phyloP scores from a whole-genome alignment of 306 rosid genomes.

The Sesbania bispinosa region DNA sequence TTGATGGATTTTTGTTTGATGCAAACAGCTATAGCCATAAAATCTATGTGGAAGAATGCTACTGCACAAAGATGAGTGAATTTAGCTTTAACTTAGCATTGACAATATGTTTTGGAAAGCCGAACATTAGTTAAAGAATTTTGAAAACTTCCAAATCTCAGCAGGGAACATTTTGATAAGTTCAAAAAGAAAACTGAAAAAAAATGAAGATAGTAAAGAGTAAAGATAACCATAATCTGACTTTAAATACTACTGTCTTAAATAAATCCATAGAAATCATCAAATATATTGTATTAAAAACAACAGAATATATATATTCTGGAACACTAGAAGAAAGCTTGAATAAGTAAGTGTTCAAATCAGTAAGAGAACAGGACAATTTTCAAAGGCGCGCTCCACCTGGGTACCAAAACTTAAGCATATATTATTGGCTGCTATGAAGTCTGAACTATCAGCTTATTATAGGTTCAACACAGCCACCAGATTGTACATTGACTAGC shows the following conservation, averaged over 20 bases:
- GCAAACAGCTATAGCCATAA: neutral
- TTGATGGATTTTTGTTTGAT: neutral
- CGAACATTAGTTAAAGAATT: neutral
- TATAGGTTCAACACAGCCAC: constrained; percentile 11
- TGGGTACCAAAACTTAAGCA: neutral
- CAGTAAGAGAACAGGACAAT: neutral
- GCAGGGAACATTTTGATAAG: neutral
- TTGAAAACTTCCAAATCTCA: neutral
- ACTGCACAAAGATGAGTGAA: neutral
- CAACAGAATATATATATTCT: neutral
- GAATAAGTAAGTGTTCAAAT: neutral
- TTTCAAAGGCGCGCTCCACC: neutral
- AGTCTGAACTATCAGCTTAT: neutral
- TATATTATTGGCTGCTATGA: neutral
- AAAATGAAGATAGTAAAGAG: neutral
- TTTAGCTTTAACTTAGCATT: neutral
- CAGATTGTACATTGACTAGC: neutral
- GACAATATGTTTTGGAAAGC: neutral
- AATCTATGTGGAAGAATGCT: neutral
- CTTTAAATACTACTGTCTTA: neutral
- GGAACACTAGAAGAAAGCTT: neutral
- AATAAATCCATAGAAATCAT: neutral
- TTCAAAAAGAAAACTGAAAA: neutral
- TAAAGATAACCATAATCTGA: neutral
- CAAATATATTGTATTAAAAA: neutral